Evolutionary conservation across 768 basidiomycete species (phyloP).

Genomic region (Dioszegia crocea): DNA sequence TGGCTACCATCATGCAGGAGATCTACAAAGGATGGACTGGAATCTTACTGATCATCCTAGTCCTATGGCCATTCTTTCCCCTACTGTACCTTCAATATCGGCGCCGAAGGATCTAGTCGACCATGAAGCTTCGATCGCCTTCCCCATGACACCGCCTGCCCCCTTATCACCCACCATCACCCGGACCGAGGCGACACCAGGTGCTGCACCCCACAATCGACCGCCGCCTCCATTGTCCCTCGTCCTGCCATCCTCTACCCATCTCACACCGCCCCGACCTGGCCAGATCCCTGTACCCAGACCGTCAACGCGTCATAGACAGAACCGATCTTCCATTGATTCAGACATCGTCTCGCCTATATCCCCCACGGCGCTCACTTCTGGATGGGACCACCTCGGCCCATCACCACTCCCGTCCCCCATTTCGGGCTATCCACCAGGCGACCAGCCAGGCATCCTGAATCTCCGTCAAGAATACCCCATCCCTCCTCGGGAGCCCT

Average conservation of each 20-base stretch:
- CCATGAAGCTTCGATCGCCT: background rate
- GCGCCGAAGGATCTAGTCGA: background rate
- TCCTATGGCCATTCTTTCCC: background rate
- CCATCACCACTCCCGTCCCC: conserved; percentile 7
- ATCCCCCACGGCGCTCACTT: background rate
- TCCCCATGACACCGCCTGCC: conserved; percentile 3
- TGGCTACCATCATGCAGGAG: background rate
- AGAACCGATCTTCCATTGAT: conserved; percentile 1
- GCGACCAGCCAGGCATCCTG: background rate
- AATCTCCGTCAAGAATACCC: conserved; percentile 5
- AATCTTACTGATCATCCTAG: background rate
- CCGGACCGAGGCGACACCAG: conserved; percentile 1
- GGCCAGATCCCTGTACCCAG: background rate
- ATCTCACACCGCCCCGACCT: conserved; percentile 1
- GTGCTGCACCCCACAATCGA: background rate
- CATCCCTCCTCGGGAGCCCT: background rate
- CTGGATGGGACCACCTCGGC: background rate
- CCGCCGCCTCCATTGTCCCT: background rate
- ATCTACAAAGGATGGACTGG: background rate
- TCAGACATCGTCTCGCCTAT: background rate
- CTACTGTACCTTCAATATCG: background rate
- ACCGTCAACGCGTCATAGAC: background rate
- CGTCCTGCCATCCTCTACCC: background rate
- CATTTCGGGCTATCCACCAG: background rate
- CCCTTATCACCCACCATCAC: conserved; percentile 8